Conservation (phyloP, 1,284 basidiomycete species). For the Limonomyces culmigenus region DNA sequence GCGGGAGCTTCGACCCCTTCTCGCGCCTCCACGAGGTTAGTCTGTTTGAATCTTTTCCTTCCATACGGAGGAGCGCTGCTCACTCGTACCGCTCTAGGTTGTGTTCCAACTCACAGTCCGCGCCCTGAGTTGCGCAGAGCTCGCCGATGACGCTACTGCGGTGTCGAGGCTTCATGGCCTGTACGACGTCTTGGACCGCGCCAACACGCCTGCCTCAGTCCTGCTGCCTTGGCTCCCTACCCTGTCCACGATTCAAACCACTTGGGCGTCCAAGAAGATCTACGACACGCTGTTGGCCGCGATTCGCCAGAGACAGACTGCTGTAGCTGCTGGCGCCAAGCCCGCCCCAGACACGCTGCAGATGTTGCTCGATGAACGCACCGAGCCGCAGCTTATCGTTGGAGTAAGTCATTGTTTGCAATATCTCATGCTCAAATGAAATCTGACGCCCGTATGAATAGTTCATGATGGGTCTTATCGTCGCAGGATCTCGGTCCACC, state of each 20-base stretch:
- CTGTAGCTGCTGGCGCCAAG: constrained; percentile 20
- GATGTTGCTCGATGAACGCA: constrained; percentile 47
- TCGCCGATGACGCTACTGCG: constrained; percentile 40
- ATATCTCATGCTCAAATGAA: too few species aligned
- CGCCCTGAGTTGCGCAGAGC: constrained; percentile 43
- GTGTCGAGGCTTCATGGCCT: constrained; percentile 41
- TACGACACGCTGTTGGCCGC: constrained; percentile 46
- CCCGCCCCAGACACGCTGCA: constrained; percentile 49
- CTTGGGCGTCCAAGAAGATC: constrained; percentile 53
- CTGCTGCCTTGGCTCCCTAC: constrained; percentile 58
- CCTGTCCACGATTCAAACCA: constrained; percentile 47
- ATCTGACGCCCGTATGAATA: too few species aligned
- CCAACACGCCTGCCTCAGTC: constrained; percentile 53
- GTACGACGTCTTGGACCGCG: constrained; percentile 47
- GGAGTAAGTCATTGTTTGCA: too few species aligned
- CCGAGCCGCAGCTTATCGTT: constrained; percentile 47
- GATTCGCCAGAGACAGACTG: constrained; percentile 33
- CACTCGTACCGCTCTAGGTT: constrained; percentile 21
- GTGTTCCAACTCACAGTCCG: constrained; percentile 57
- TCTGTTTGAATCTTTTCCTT: constrained; percentile 1
- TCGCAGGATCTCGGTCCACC: constrained; percentile 59
- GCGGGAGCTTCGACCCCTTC: constrained; percentile 51
- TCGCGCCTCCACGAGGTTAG: constrained; percentile 50
- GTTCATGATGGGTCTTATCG: constrained; percentile 66
- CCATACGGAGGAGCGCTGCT: not conserved